Evolutionary conservation across 345 rosid species (phyloP).

Genomic region (Arabis hirsuta): DNA sequence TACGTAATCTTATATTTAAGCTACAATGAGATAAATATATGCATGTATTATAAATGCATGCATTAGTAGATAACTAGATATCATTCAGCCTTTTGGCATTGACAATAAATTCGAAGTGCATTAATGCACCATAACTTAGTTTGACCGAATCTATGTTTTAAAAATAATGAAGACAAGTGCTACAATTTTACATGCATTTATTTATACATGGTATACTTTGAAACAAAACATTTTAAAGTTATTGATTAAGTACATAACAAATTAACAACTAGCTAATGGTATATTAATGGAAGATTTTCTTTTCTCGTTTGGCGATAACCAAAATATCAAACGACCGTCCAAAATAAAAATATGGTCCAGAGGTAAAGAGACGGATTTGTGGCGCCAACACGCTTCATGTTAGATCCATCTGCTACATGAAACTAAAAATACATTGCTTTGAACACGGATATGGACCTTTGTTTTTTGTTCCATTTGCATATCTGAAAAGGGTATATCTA

Average conservation of each 20-base stretch:
- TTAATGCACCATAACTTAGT: constrained; percentile 33
- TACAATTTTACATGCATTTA: neutral
- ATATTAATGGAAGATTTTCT: neutral
- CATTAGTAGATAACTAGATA: neutral
- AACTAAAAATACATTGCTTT: too few species aligned
- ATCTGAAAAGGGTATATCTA: too few species aligned
- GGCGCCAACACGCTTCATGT: too few species aligned
- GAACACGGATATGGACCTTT: too few species aligned
- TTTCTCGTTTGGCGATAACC: neutral
- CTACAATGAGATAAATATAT: neutral
- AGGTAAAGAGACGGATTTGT: too few species aligned
- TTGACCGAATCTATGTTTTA: constrained; percentile 40
- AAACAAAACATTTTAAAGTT: neutral
- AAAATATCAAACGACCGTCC: constrained; percentile 18
- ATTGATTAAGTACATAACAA: constrained; percentile 14
- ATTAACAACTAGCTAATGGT: constrained; percentile 11
- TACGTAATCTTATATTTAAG: too few species aligned
- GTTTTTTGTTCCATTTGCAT: too few species aligned
- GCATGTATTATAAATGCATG: constrained; percentile 9
- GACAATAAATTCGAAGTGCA: constrained; percentile 31
- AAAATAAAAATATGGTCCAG: constrained; percentile 6
- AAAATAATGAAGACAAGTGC: neutral
- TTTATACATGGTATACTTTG: neutral
- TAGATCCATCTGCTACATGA: too few species aligned
- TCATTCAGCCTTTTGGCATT: constrained; percentile 29